Evolutionary conservation across 176 grass and related monocot species (phyloP).

Genomic region (Aegilops sharonensis): DNA sequence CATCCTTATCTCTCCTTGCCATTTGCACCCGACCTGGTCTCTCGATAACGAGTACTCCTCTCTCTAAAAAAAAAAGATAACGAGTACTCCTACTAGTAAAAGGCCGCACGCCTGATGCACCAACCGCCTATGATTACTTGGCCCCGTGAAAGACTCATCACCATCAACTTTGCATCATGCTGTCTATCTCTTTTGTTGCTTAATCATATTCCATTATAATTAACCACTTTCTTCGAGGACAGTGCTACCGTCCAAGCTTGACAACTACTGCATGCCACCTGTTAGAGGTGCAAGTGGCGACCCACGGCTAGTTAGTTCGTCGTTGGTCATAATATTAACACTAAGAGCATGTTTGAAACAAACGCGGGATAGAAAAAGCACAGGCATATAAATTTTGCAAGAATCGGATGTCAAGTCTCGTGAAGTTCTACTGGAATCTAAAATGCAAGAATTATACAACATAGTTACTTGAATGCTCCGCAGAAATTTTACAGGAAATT

Average conservation of each 20-base stretch:
- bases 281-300: background rate
- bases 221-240: conserved; percentile 33
- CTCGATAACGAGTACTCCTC: background rate
- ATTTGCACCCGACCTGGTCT: background rate
- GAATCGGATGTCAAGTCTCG: too few relatives aligned
- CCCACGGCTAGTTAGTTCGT: background rate
- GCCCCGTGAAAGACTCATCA: conserved; percentile 1
- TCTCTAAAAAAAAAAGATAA: too few relatives aligned
- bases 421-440: too few relatives aligned
- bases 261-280: background rate
- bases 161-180: conserved; percentile 33
- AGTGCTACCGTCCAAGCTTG: conserved; percentile 1
- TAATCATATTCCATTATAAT: conserved; percentile 21
- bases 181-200: conserved; percentile 14
- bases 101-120: conserved; percentile 28
- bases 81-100: background rate
- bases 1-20: background rate
- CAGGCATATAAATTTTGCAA: too few relatives aligned
- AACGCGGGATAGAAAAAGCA: too few relatives aligned
- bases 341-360: background rate
- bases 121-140: conserved; percentile 30
- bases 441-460: too few relatives aligned
- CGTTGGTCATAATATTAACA: background rate
- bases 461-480: too few relatives aligned
- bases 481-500: too few relatives aligned